Conservation (phyloP, 441 rosid genomes). For the Gossypium schwendimanii region DNA sequence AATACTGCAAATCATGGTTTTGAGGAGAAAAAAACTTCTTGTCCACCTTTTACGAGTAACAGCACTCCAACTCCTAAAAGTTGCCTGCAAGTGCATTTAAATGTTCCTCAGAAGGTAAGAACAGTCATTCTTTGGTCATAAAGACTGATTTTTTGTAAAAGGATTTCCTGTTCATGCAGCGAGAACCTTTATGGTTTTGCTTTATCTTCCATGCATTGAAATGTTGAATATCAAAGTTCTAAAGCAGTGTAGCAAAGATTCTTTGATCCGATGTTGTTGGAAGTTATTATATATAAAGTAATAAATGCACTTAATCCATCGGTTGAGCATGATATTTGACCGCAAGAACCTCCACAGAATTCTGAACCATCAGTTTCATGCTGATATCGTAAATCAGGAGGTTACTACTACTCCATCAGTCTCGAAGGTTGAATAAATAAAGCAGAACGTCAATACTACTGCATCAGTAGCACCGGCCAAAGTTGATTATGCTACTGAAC, state of each 20-base stretch:
- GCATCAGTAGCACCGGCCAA: constrained; percentile 25
- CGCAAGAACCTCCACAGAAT: constrained; percentile 22
- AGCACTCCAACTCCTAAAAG: constrained; percentile 16
- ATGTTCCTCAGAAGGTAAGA: constrained; percentile 32
- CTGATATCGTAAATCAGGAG: constrained; percentile 25
- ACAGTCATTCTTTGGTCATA: neutral
- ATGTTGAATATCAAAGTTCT: neutral
- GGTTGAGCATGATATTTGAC: constrained; percentile 24
- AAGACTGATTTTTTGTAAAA: neutral
- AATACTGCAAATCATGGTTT: constrained; percentile 18
- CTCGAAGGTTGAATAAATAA: constrained; percentile 14
- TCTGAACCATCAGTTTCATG: constrained; percentile 25
- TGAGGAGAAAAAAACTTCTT: constrained; percentile 23
- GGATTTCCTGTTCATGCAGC: no score
- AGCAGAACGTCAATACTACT: constrained; percentile 17
- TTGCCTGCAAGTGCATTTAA: constrained; percentile 15
- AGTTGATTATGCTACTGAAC: constrained; percentile 63
- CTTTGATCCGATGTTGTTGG: neutral
- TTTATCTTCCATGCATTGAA: neutral
- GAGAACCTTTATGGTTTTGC: no score
- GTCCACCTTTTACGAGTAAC: constrained; percentile 10
- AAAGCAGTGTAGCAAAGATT: no score
- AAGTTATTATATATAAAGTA: neutral
- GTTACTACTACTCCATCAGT: constrained; percentile 23
- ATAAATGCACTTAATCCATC: constrained; percentile 15